Conservation (phyloP, 2,329 filamentous ascomycete species). For the Fusarium udum region DNA sequence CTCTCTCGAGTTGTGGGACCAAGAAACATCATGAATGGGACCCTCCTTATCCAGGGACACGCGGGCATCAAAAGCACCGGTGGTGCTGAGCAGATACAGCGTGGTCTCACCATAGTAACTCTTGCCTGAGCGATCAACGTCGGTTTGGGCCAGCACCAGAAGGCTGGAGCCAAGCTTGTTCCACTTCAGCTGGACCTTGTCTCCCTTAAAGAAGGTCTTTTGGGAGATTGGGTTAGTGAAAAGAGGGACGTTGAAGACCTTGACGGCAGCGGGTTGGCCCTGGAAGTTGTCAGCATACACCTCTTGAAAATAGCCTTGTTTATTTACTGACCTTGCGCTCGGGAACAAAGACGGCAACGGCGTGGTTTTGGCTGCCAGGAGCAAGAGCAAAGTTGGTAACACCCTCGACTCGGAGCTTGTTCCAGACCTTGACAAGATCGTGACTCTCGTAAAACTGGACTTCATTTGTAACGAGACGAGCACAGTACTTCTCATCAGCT, state of each 20-base stretch:
- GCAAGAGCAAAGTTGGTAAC: conserved; percentile 89
- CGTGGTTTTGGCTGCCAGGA: conserved; percentile 83
- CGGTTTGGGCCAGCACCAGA: conserved; percentile 95
- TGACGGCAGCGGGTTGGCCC: conserved; percentile 93
- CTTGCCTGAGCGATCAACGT: conserved; percentile 98
- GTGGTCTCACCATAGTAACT: conserved; percentile 99
- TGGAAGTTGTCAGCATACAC: conserved; percentile 50
- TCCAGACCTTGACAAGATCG: conserved; percentile 88
- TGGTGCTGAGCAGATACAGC: conserved; percentile 92
- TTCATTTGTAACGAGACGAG: conserved; percentile 94
- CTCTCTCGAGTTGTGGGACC: conserved; percentile 97
- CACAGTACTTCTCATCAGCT: conserved; percentile 90
- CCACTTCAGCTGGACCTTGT: conserved; percentile 99
- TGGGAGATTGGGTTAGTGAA: conserved; percentile 87
- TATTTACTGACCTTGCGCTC: conserved; percentile 80
- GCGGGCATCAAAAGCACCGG: conserved; percentile 90
- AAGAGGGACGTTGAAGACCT: conserved; percentile 91
- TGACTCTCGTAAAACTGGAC: conserved; percentile 95
- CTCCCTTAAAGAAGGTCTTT: conserved; percentile 99
- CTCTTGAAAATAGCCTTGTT: background rate
- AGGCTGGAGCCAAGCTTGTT: conserved; percentile 90
- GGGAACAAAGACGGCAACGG: conserved; percentile 93
- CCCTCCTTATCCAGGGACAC: conserved; percentile 95
- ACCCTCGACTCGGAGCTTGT: conserved; percentile 92
- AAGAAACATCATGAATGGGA: conserved; percentile 97